A percentile compares a stretch with the other conserved stretches of the same genome.
These are phyloP conservation scores for Tylopilus vinaceipallidus DNA, from an alignment of 768 basidiomycete genomes.

Conservation along the genomic window DNA sequence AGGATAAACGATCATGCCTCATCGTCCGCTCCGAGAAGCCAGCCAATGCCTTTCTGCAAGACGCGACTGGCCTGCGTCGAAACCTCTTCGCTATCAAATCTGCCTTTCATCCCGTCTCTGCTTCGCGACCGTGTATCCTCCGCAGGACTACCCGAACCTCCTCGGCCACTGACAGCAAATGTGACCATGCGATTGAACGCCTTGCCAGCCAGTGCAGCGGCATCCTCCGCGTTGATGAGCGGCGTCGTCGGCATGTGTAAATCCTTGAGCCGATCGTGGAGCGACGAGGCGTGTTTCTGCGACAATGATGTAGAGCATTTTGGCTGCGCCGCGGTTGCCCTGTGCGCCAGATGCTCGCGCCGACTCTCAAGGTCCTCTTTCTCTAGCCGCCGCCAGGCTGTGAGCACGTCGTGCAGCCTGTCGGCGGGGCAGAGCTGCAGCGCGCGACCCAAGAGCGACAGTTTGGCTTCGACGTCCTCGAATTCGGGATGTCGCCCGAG, in stretches of 20 bases:
- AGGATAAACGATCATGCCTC: conserved; percentile 6
- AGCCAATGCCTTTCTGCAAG: conserved; percentile 89
- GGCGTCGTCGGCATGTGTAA: conserved; percentile 70
- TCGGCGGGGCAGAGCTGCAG: conserved; percentile 86
- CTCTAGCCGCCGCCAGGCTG: conserved; percentile 75
- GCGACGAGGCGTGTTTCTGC: conserved; percentile 45
- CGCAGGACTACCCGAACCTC: conserved; percentile 20
- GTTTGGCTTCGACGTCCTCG: conserved; percentile 60
- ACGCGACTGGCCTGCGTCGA: conserved; percentile 74
- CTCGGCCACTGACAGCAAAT: conserved; percentile 52
- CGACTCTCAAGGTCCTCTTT: conserved; percentile 56
- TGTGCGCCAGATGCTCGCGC: conserved; percentile 39
- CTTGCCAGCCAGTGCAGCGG: conserved; percentile 73
- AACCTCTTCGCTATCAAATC: conserved; percentile 57
- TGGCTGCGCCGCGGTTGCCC: conserved; percentile 12
- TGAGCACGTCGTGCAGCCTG: conserved; percentile 72
- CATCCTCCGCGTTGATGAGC: conserved; percentile 69
- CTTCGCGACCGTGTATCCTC: conserved; percentile 33
- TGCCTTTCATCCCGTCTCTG: conserved; percentile 39
- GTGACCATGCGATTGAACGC: conserved; percentile 80
- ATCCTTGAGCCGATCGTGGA: conserved; percentile 60
- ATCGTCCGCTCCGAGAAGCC: conserved; percentile 90
- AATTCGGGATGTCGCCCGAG: conserved; percentile 83
- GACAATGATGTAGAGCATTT: conserved; percentile 20
- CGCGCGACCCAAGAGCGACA: conserved; percentile 74